phyloP scores from a whole-genome alignment of 805 yeast species.

The Wickerhamomyces xylosicus region DNA sequence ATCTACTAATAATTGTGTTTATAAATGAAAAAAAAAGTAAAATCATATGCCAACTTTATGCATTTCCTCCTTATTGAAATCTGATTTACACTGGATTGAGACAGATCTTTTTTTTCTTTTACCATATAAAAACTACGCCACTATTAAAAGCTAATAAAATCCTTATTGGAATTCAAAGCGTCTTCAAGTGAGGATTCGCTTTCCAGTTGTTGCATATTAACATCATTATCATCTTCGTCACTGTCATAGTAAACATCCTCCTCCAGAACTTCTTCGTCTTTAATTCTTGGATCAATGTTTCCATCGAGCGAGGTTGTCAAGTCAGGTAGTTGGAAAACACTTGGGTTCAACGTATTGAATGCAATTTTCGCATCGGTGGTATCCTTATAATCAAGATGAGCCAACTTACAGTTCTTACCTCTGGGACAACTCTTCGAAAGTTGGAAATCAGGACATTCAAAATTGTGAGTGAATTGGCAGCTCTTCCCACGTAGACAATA shows the following conservation, averaged over 20 bases:
- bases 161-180: constrained; percentile 15
- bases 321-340: constrained; percentile 14
- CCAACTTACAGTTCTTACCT: constrained; percentile 39
- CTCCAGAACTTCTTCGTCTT: constrained; percentile 13
- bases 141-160: constrained; percentile 17
- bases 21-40: too few relatives aligned
- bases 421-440: constrained; percentile 50
- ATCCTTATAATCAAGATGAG: constrained; percentile 31
- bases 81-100: too few relatives aligned
- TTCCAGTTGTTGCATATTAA: not conserved
- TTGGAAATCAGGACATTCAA: constrained; percentile 64
- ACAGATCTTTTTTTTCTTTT: too few relatives aligned
- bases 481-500: constrained; percentile 52
- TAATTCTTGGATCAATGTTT: constrained; percentile 16
- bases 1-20: too few relatives aligned
- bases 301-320: constrained; percentile 9
- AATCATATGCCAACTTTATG: too few relatives aligned
- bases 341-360: constrained; percentile 12
- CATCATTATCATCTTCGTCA: constrained; percentile 15
- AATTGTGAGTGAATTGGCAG: constrained; percentile 48
- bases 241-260: constrained; percentile 11
- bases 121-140: too few relatives aligned
- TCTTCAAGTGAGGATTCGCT: constrained; percentile 2
- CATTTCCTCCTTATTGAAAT: too few relatives aligned
- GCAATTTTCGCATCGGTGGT: constrained; percentile 14